These are phyloP conservation scores for Hyaloperonospora arabidopsidis DNA, from an alignment of 352 stramenopile species.

Conservation along the genomic window DNA sequence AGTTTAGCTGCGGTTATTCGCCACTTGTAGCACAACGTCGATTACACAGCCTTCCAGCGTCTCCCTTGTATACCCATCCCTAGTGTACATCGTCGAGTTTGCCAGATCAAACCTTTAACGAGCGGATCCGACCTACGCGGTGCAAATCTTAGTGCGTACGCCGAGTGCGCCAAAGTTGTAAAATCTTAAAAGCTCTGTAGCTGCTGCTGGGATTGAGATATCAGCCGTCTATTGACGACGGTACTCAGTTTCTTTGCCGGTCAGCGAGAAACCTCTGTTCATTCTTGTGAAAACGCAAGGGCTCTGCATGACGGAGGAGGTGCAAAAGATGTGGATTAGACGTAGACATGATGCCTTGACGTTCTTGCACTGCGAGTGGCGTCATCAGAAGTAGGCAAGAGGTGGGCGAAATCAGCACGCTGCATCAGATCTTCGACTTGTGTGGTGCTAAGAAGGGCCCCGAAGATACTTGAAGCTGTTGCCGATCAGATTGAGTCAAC, in stretches of 20 bases:
- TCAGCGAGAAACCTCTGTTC: conserved; percentile 44
- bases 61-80: conserved; percentile 8
- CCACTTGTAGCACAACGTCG: conserved; percentile 37
- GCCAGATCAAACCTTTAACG: background rate
- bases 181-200: conserved; percentile 10
- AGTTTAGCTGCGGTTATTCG: too few species aligned
- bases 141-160: background rate
- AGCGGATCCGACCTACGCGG: background rate
- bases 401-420: conserved; percentile 35
- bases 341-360: conserved; percentile 16
- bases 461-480: too few species aligned
- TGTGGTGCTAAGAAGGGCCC: too few species aligned
- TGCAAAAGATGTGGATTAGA: conserved; percentile 29
- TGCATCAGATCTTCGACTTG: conserved; percentile 49
- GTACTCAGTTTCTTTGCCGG: conserved; percentile 29
- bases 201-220: conserved; percentile 25
- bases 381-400: conserved; percentile 39
- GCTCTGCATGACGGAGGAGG: conserved; percentile 22
- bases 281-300: conserved; percentile 53
- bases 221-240: conserved; percentile 18
- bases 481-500: too few species aligned
- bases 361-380: conserved; percentile 28
- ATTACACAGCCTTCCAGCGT: conserved; percentile 19
- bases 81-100: background rate
- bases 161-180: conserved; percentile 14